phyloP scores from a whole-genome alignment of 2,329 filamentous ascomycete species.

The Aschersonia sp. region DNA sequence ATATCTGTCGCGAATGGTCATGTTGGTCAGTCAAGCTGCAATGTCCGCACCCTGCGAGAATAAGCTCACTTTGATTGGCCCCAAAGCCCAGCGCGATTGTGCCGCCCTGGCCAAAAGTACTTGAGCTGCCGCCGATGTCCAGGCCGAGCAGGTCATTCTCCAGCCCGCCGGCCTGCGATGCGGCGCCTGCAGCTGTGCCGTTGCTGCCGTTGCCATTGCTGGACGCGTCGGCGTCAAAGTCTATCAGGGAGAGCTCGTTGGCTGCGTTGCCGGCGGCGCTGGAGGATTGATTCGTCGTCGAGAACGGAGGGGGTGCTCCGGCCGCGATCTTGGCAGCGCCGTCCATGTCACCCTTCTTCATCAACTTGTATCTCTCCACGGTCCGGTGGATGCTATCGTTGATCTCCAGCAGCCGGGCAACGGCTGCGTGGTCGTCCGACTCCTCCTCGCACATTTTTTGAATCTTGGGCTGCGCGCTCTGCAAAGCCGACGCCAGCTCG shows the following conservation, averaged over 20 bases:
- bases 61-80: slow-evolving; percentile 45
- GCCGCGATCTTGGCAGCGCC: slow-evolving; percentile 71
- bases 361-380: slow-evolving; percentile 84
- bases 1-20: slow-evolving; percentile 33
- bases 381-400: slow-evolving; percentile 98
- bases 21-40: slow-evolving; percentile 7
- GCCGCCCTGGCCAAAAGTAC: slow-evolving; percentile 57
- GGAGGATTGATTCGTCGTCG: neutral
- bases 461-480: slow-evolving; percentile 94
- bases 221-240: slow-evolving; percentile 57
- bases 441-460: slow-evolving; percentile 99
- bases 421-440: slow-evolving; percentile 89
- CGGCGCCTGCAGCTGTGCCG: slow-evolving; percentile 18
- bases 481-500: slow-evolving; percentile 78
- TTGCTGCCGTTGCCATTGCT: slow-evolving; percentile 37
- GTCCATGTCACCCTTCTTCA: slow-evolving; percentile 89
- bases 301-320: slow-evolving; percentile 42
- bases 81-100: slow-evolving; percentile 74
- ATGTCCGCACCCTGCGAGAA: neutral
- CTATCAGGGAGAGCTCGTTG: slow-evolving; percentile 82
- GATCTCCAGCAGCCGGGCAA: slow-evolving; percentile 89
- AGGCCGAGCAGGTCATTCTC: slow-evolving; percentile 87
- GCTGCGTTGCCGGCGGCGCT: slow-evolving; percentile 14
- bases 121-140: slow-evolving; percentile 53
- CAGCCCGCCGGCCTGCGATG: slow-evolving; percentile 47